phyloP scores from a whole-genome alignment of 1,284 basidiomycete genomes.

The Ceratorhiza oryzae-sativae region DNA sequence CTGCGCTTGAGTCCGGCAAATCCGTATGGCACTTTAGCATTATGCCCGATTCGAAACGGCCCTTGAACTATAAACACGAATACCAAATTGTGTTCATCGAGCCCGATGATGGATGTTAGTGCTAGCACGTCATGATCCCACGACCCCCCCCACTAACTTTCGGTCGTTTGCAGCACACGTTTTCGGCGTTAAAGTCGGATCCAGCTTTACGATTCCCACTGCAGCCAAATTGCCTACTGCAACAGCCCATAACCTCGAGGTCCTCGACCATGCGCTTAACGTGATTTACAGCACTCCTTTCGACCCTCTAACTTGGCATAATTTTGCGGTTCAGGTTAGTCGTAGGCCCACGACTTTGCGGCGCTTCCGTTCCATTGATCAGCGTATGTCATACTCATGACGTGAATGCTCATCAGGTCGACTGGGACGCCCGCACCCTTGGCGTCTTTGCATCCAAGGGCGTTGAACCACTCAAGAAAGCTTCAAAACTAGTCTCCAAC shows the following conservation, averaged over 20 bases:
- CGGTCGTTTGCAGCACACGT: slow-evolving; percentile 52
- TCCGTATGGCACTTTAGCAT: slow-evolving; percentile 44
- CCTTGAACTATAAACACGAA: slow-evolving; percentile 60
- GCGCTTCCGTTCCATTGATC: neutral
- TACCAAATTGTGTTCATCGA: slow-evolving; percentile 64
- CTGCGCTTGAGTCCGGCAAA: slow-evolving; percentile 39
- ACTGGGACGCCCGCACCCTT: slow-evolving; percentile 54
- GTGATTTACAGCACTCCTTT: slow-evolving; percentile 47
- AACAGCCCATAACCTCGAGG: slow-evolving; percentile 42
- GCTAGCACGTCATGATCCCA: neutral
- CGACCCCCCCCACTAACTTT: neutral
- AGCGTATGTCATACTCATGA: neutral
- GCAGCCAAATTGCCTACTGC: slow-evolving; percentile 39
- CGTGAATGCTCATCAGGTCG: slow-evolving; percentile 49
- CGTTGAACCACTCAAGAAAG: slow-evolving; percentile 35
- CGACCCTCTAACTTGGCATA: slow-evolving; percentile 41
- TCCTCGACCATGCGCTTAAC: slow-evolving; percentile 61
- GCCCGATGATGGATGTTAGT: slow-evolving; percentile 57
- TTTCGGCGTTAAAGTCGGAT: slow-evolving; percentile 49
- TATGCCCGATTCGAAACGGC: slow-evolving; percentile 38
- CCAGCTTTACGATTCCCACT: slow-evolving; percentile 57
- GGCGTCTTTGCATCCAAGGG: slow-evolving; percentile 42
- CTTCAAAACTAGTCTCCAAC: slow-evolving; percentile 39
- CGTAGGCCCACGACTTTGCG: neutral
- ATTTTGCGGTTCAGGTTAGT: slow-evolving; percentile 43